A percentile compares a stretch with the other conserved stretches of the same genome.
These are phyloP conservation scores for Fusarium secorum DNA, from an alignment of 2,329 filamentous ascomycete species.

Conservation along the genomic window DNA sequence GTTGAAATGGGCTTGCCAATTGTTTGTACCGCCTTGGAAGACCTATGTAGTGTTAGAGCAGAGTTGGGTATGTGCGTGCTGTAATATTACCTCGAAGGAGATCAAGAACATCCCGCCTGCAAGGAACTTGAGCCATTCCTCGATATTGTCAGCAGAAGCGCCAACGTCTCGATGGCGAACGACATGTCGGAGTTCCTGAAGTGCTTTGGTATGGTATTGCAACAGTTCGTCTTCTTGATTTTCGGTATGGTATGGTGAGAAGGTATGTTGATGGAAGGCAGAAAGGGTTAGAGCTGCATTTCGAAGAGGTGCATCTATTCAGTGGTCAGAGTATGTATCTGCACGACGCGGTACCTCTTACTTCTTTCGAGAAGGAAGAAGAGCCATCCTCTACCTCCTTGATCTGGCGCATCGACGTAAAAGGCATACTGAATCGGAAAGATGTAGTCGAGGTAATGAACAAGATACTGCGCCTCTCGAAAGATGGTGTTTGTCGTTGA, in stretches of 20 bases:
- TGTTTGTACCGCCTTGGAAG: conserved; percentile 28
- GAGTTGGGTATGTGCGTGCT: accelerated
- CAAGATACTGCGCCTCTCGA: conserved; percentile 41
- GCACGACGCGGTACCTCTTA: accelerated
- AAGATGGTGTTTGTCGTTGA: conserved; percentile 9
- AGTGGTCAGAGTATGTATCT: neutral
- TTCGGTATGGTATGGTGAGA: conserved; percentile 23
- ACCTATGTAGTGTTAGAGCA: neutral
- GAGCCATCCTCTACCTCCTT: conserved; percentile 41
- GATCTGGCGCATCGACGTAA: conserved; percentile 37
- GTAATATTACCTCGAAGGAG: conserved; percentile 34
- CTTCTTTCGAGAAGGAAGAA: conserved; percentile 30
- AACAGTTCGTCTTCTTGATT: conserved; percentile 34
- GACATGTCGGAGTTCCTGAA: conserved; percentile 37
- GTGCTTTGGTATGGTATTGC: conserved; percentile 39
- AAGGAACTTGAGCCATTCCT: conserved; percentile 40
- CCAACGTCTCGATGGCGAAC: conserved; percentile 12
- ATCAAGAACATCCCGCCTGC: conserved; percentile 40
- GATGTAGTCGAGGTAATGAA: conserved; percentile 43
- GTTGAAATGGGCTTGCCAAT: conserved; percentile 35
- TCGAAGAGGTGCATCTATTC: conserved; percentile 31
- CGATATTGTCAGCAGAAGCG: conserved; percentile 13
- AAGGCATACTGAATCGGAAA: conserved; percentile 41
- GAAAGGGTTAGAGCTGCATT: conserved; percentile 41
- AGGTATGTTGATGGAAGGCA: conserved; percentile 40